Conservation (phyloP, 2,329 filamentous ascomycete species). For the Sporothrix phasma region DNA sequence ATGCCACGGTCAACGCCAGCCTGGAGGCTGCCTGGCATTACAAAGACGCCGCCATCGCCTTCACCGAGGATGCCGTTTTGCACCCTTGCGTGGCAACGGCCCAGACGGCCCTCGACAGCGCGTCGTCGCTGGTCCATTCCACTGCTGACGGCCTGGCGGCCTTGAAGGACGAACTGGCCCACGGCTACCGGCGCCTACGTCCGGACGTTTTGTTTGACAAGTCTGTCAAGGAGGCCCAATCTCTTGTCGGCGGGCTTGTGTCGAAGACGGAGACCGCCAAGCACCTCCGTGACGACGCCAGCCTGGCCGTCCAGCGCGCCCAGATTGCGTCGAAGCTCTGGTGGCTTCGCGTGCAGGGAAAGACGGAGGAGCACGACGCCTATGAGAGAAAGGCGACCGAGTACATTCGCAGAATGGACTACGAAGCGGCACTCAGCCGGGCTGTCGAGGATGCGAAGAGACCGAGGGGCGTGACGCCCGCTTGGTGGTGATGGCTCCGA, state of each 20-base stretch:
- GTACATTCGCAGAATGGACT: conserved; percentile 11
- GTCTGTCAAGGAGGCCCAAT: background rate
- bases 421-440: background rate
- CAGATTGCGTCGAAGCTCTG: conserved; percentile 19
- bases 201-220: background rate
- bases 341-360: conserved; percentile 19
- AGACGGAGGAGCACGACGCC: conserved; percentile 11
- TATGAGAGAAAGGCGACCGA: conserved; percentile 15
- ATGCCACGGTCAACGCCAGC: conserved; percentile 34
- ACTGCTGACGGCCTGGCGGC: background rate
- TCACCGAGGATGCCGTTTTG: conserved; percentile 15
- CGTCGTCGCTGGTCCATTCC: background rate
- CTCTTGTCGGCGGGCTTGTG: background rate
- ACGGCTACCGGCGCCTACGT: background rate
- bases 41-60: background rate
- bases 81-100: background rate
- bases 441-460: background rate
- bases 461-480: background rate
- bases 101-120: background rate
- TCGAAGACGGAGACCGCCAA: background rate
- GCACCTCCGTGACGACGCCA: background rate
- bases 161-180: background rate
- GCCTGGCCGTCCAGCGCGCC: conserved; percentile 12
- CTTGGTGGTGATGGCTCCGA: background rate
- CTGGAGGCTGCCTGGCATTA: conserved; percentile 22